Evolutionary conservation across 2,329 filamentous ascomycete species (phyloP), one percentile per base, ranked within the genome.

Genomic region (Aspergillus glaucus): DNA sequence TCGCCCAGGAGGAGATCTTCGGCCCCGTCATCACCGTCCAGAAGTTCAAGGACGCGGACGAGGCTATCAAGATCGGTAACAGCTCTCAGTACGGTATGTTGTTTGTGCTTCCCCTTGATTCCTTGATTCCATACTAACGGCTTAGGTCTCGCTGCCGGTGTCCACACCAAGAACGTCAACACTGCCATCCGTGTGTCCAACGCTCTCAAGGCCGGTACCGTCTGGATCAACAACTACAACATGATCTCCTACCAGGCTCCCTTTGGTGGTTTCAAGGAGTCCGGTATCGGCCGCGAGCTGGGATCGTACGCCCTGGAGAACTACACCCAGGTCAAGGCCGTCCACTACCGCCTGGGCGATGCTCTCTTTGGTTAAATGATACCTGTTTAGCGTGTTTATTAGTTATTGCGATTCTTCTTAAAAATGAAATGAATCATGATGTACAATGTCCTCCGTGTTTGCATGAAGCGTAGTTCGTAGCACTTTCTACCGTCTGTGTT

Each of bases 1-100:
- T 91, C 56, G 84, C 86, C 76, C 79, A 80, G 59, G 85, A 89
- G 65, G 87, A 92, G 67, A 87, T 88, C 51, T 92, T 92, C 66
- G 87, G 87, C 21, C 87, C 87, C 6, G 87, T 90, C 32, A 83
- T 87, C 65, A 79, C 85, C 48, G 79, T 91, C 55, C 78, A 80
- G 59, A 85, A 84, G 57, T 91, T 91, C 73, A 82, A 85, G 77
- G 82, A 79, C 56, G 83, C 87, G 70, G 80, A 80, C 21, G 81
- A 88, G 45, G 86, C 81, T 44, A 77, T 91, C 58, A 72, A 73
- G 46, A 71, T 87, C 37, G 86, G 82, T 50, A 91, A 92, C 76
- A 77, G 80, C 68, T 86, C 80, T 59, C 83, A 78, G 50, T 91
- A 88, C 65, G 86, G 86, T 58, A 50, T 24, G 53, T 43, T 12